Evolutionary conservation across 1,139 yeast genomes (phyloP).

Genomic region (Diutina pseudorugosa): DNA sequence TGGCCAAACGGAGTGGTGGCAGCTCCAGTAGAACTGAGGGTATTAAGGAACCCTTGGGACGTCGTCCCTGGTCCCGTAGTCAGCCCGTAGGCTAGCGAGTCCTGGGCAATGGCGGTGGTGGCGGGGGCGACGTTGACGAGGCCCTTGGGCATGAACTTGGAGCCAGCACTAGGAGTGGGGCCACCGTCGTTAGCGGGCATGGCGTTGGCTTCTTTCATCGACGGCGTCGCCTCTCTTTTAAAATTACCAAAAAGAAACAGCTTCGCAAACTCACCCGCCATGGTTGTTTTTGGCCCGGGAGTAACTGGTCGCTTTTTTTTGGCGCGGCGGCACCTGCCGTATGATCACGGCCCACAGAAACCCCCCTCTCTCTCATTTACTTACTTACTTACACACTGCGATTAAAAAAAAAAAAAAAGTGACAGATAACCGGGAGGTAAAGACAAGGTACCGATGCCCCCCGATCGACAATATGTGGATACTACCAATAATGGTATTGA

Average conservation of each 20-base stretch:
- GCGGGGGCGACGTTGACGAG: conserved; percentile 28
- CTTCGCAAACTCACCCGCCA: conserved; percentile 2
- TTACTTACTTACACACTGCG: too few relatives aligned
- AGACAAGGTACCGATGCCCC: too few relatives aligned
- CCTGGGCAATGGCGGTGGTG: conserved; percentile 54
- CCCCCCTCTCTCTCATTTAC: too few relatives aligned
- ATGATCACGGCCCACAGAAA: background rate
- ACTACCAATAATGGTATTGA: too few relatives aligned
- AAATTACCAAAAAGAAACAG: conserved; percentile 5
- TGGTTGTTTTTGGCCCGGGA: conserved; percentile 32
- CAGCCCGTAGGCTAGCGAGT: conserved; percentile 59
- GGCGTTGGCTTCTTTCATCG: conserved; percentile 5
- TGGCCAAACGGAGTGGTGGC: background rate
- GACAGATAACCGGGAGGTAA: too few relatives aligned
- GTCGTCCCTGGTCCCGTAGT: conserved; percentile 23
- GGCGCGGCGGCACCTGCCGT: background rate
- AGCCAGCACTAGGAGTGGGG: conserved; percentile 5
- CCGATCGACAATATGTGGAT: too few relatives aligned
- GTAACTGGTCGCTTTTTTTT: conserved; percentile 9
- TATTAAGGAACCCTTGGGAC: conserved; percentile 7
- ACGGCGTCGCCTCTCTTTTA: conserved; percentile 5
- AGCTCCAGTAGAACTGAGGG: background rate
- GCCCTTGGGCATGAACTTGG: conserved; percentile 24
- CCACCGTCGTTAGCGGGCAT: conserved; percentile 6
- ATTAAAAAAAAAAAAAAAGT: too few relatives aligned